These are phyloP conservation scores for Avena sativa DNA, from an alignment of 176 grass and related monocot species.

Conservation along the genomic window DNA sequence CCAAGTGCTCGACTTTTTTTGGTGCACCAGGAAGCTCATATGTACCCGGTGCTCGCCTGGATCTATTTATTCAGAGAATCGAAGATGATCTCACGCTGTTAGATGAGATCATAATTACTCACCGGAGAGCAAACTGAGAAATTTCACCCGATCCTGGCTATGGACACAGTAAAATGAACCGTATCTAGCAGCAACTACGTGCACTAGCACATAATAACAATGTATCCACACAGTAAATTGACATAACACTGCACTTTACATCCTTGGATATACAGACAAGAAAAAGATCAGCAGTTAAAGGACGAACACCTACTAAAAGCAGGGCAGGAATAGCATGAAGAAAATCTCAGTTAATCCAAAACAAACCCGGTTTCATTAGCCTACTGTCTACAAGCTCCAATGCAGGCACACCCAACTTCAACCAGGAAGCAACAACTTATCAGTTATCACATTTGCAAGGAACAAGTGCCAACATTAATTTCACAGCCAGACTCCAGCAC, in stretches of 20 bases:
- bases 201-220: not conserved
- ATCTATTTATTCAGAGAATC: no score
- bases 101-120: not conserved
- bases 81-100: no score
- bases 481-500: not conserved
- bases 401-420: not conserved
- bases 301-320: not conserved
- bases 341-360: not conserved
- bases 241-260: not conserved
- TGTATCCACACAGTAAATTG: not conserved
- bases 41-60: not conserved
- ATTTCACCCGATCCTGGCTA: not conserved
- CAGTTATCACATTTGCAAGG: not conserved
- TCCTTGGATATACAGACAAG: not conserved
- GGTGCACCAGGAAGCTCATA: no score
- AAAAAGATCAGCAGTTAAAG: not conserved
- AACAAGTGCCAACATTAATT: not conserved
- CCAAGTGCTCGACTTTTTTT: no score
- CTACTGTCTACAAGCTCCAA: conserved; percentile 7
- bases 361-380: not conserved
- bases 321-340: not conserved
- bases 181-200: not conserved
- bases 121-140: not conserved
- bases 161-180: not conserved
- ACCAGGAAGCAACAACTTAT: not conserved